phyloP scores from a whole-genome alignment of 257 asterid species.

The Nicotiana sylvestris region DNA sequence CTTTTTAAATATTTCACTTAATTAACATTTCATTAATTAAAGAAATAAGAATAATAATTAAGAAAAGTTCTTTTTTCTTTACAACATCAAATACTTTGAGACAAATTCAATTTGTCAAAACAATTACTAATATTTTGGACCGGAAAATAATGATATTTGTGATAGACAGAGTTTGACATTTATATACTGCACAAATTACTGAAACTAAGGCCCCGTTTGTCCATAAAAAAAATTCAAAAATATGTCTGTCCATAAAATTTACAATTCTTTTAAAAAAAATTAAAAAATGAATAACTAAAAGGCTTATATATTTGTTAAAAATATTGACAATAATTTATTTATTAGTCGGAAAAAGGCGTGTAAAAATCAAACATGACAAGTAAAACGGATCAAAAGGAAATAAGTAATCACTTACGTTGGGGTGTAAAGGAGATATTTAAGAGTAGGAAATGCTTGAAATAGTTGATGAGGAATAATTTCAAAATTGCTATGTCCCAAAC shows the following conservation, averaged over 20 bases:
- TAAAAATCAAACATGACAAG: no score
- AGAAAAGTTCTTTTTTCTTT: no score
- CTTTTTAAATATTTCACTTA: background rate
- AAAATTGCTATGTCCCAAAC: conserved; percentile 80
- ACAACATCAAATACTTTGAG: no score
- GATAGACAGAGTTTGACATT: background rate
- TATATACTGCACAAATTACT: background rate
- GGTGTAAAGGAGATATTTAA: conserved; percentile 61
- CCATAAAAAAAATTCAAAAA: no score
- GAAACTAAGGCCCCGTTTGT: background rate
- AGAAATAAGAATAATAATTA: background rate
- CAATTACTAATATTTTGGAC: no score
- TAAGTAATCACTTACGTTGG: conserved; percentile 60
- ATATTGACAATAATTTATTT: background rate
- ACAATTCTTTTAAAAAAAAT: no score
- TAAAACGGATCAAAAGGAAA: no score
- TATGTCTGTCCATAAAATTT: no score
- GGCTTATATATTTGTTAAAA: background rate
- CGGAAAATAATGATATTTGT: background rate
- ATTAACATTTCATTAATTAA: no score
- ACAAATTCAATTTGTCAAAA: background rate
- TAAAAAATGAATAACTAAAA: background rate
- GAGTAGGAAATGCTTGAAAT: conserved; percentile 52
- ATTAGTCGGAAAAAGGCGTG: no score
- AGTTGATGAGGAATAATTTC: conserved; percentile 74